phyloP scores from a whole-genome alignment of 768 basidiomycete species.

The Calocybe cyanea region DNA sequence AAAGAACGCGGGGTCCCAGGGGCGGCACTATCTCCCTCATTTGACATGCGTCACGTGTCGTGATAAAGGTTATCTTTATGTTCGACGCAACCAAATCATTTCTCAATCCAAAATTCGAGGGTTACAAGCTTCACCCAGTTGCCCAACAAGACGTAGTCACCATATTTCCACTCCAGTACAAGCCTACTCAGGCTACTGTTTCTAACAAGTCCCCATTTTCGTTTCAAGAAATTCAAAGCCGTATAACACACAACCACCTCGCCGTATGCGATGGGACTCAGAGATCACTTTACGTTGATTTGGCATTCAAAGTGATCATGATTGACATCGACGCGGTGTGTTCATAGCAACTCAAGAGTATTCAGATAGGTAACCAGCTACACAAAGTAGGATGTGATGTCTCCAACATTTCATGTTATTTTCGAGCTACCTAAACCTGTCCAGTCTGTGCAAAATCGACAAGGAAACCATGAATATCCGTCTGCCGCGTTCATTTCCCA shows the following conservation, averaged over 20 bases:
- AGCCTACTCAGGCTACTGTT: constrained; percentile 57
- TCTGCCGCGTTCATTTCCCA: constrained; percentile 57
- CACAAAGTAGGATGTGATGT: constrained; percentile 45
- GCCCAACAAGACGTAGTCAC: constrained; percentile 52
- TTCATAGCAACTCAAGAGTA: constrained; percentile 4
- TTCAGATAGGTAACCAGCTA: constrained; percentile 7
- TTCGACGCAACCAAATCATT: constrained; percentile 51
- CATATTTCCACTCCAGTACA: constrained; percentile 47
- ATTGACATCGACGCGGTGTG: constrained; percentile 60
- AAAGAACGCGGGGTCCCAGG: not conserved
- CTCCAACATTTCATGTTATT: constrained; percentile 51
- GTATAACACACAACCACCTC: constrained; percentile 84
- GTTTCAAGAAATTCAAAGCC: constrained; percentile 79
- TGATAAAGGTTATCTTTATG: not conserved
- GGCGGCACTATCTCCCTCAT: not conserved
- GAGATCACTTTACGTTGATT: constrained; percentile 66
- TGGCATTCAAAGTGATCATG: constrained; percentile 53
- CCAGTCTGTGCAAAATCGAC: constrained; percentile 32
- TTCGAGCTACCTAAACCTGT: constrained; percentile 60
- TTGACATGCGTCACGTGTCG: constrained; percentile 1
- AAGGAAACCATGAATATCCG: constrained; percentile 67
- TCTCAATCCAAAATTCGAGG: constrained; percentile 81
- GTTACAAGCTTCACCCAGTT: constrained; percentile 69
- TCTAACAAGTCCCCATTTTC: constrained; percentile 61
- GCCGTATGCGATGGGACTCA: constrained; percentile 40